Base-by-base conservation (phyloP, 768 basidiomycete species). In the Hygrocybe punicea region DNA sequence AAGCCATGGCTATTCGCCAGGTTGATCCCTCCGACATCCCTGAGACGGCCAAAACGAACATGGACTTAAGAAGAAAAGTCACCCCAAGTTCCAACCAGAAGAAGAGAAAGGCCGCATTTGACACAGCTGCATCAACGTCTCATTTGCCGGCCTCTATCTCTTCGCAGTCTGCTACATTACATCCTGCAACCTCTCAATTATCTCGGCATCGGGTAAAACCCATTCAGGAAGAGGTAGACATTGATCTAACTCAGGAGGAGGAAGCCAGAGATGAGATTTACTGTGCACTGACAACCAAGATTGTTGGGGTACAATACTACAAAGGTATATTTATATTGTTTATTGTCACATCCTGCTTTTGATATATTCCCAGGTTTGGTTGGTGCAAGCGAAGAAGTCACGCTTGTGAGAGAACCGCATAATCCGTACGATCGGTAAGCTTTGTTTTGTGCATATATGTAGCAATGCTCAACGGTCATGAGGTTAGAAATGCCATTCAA, bases 301-400 rank as follows among this genome's bases (percentile, higher is more conserved):
- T 92, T 9, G 93, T 94, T 0, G 93, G 93, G 0, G 75, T 94
- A 13, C 90, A 91, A 65, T 92, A 94, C 64, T 94, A 94, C 65
- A 76, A 76, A 66, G 87, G 87, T 83, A 34, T 1, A 69, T 61
- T 17, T 44, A 16, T 23, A 42, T 45, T 24, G 6, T 40, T 52
- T 60, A 17, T 29, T 3, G 64, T 17, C 24, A 46, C 13, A 58
- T 49, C 23, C 13, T 21, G 11, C 11, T 17, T 5, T 46, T 60
- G 36, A 21, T 23, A 17, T 37, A 53, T 47, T 19, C n/a, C 35
- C 55, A 84, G 93, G 91, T 29, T 64, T 94, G 53, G 93, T 93
- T 36, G 90, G 85, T 14, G 69, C 81, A 2, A 90, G 88, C 19
- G 91, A 95, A 67, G 82, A 92, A 69, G 90, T 93, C 11, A 67